A percentile compares a stretch with the other conserved stretches of the same genome.
Conservation (phyloP, 257 asterid genomes). For the Salvia hispanica region DNA sequence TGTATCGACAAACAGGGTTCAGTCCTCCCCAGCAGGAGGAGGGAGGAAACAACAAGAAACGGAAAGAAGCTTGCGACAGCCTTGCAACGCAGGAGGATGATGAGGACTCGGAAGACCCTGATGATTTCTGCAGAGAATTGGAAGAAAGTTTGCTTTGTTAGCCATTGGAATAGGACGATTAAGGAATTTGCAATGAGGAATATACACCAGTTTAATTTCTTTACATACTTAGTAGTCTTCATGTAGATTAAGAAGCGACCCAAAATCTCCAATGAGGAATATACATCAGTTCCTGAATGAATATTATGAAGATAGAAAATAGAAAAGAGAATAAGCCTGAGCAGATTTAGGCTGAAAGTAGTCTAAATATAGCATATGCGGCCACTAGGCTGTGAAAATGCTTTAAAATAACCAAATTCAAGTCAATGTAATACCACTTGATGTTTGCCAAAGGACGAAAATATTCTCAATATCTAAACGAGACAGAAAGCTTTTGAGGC, state of each 20-base stretch:
- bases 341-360: slow-evolving; percentile 13
- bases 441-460: slow-evolving; percentile 63
- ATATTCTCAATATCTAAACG: slow-evolving; percentile 70
- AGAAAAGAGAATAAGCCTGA: slow-evolving; percentile 17
- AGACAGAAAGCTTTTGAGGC: slow-evolving; percentile 52
- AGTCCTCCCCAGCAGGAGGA: slow-evolving; percentile 23
- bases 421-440: slow-evolving; percentile 58
- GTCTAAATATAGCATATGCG: not conserved
- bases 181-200: not conserved
- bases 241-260: too few species aligned
- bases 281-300: slow-evolving; percentile 53
- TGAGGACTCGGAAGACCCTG: slow-evolving; percentile 23
- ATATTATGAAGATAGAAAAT: slow-evolving; percentile 23
- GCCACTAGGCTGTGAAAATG: slow-evolving; percentile 7
- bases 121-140: slow-evolving; percentile 42
- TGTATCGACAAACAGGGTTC: slow-evolving; percentile 55
- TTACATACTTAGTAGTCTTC: too few species aligned
- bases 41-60: slow-evolving; percentile 13
- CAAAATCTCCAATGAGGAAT: too few species aligned
- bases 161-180: slow-evolving; percentile 28
- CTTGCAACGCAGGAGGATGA: too few species aligned
- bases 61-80: slow-evolving; percentile 26
- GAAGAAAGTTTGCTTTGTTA: slow-evolving; percentile 44
- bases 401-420: slow-evolving; percentile 26
- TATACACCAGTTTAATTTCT: not conserved